A percentile compares a stretch with the other conserved stretches of the same genome.
These are phyloP conservation scores for Zea luxurians DNA, from an alignment of 176 grass and related monocot genomes.

Conservation along the genomic window DNA sequence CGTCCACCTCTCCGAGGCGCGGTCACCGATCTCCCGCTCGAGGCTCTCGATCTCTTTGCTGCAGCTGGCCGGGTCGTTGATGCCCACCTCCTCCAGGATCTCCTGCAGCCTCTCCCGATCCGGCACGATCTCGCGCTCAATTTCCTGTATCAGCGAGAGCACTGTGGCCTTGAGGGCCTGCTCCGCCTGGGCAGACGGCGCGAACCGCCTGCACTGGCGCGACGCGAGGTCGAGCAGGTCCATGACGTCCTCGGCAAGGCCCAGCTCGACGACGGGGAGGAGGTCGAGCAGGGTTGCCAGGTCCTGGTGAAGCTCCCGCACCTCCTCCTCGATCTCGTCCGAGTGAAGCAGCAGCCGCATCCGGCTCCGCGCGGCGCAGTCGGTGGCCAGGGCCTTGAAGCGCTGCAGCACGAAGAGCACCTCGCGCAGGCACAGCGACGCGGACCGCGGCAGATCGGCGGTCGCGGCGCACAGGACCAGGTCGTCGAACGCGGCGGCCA, in stretches of 20 bases:
- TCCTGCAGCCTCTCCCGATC: constrained; percentile 53
- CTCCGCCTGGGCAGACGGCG: constrained; percentile 28
- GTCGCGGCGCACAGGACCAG: constrained; percentile 23
- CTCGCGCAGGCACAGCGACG: constrained; percentile 85
- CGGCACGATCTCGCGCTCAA: constrained; percentile 80
- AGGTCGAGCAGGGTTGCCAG: constrained; percentile 84
- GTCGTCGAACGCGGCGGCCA: constrained; percentile 75
- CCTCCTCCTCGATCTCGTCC: constrained; percentile 52
- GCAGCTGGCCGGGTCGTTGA: constrained; percentile 69
- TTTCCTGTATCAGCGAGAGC: constrained; percentile 58
- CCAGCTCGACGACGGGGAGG: constrained; percentile 62
- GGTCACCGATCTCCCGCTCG: constrained; percentile 84
- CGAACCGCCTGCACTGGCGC: constrained; percentile 68
- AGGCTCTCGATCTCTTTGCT: constrained; percentile 75
- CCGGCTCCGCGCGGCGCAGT: constrained; percentile 69
- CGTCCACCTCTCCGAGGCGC: constrained; percentile 66
- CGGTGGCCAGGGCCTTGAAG: constrained; percentile 59
- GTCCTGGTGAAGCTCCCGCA: constrained; percentile 68
- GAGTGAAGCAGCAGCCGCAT: constrained; percentile 70
- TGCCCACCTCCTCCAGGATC: constrained; percentile 60
- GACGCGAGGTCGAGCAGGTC: constrained; percentile 65
- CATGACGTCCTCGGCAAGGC: constrained; percentile 60
- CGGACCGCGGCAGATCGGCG: constrained; percentile 48
- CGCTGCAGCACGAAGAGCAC: constrained; percentile 82
- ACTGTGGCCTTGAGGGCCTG: constrained; percentile 53